phyloP scores from a whole-genome alignment of 441 rosid genomes.

The Cnidoscolus chayamansa region DNA sequence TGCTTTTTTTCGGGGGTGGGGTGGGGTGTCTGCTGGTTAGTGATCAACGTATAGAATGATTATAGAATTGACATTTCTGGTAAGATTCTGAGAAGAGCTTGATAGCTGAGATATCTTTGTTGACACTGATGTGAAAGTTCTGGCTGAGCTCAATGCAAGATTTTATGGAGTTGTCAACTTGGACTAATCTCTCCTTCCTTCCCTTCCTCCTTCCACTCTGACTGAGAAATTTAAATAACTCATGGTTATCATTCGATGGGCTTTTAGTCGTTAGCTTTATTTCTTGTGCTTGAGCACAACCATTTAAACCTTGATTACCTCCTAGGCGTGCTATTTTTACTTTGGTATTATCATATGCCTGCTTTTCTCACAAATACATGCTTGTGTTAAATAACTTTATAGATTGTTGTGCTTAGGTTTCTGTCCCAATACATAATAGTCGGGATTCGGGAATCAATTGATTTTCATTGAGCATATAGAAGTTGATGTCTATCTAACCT shows the following conservation, averaged over 20 bases:
- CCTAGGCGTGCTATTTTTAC: neutral
- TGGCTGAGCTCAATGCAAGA: neutral
- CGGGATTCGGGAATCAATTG: neutral
- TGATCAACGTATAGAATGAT: too few relatives aligned
- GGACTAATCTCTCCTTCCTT: neutral
- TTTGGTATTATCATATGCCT: neutral
- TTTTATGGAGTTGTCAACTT: neutral
- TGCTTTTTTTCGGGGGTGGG: too few relatives aligned
- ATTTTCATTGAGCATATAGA: neutral
- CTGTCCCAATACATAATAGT: neutral
- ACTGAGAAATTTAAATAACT: too few relatives aligned
- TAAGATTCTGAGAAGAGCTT: neutral
- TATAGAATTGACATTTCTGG: neutral
- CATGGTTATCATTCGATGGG: neutral
- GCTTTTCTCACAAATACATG: neutral
- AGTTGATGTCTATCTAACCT: constrained; percentile 1
- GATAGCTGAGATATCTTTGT: neutral
- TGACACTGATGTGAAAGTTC: neutral
- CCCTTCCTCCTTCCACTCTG: neutral
- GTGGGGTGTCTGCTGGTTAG: too few relatives aligned
- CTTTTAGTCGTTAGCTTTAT: neutral
- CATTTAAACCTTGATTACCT: neutral
- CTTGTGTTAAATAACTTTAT: neutral
- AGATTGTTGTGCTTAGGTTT: neutral
- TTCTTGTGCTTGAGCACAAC: neutral